A percentile compares a stretch with the other conserved stretches of the same genome.
Conservation (phyloP, 768 basidiomycete genomes). For the Megacollybia marginata region DNA sequence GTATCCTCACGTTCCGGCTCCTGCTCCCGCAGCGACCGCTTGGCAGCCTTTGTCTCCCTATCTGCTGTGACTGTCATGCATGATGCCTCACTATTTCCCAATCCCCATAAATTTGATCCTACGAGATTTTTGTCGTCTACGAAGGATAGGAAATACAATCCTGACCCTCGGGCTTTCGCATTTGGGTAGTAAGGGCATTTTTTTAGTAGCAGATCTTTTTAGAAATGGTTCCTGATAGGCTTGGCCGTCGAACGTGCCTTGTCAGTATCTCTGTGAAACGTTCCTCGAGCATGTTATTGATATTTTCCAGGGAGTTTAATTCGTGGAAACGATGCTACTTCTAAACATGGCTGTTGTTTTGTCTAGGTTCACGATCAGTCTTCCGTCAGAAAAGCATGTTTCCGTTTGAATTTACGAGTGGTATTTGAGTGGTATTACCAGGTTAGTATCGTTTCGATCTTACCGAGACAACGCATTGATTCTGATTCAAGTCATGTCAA, state of each 20-base stretch:
- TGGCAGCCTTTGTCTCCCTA: no score
- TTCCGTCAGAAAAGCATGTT: slow-evolving; percentile 8
- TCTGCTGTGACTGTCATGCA: slow-evolving; percentile 14
- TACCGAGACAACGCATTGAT: not conserved
- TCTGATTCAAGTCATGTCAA: slow-evolving; percentile 10
- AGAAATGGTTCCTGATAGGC: no score
- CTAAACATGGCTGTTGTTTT: slow-evolving; percentile 25
- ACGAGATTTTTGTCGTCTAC: slow-evolving; percentile 20
- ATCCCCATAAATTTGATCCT: slow-evolving; percentile 33
- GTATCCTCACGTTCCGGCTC: no score
- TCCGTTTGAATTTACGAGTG: slow-evolving; percentile 19
- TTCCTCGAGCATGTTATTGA: not conserved
- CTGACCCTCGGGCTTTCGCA: slow-evolving; percentile 23
- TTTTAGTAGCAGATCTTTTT: no score
- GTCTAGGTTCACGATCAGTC: slow-evolving; percentile 18
- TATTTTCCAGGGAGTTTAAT: slow-evolving; percentile 9
- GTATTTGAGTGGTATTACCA: no score
- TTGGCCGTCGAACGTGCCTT: slow-evolving; percentile 24
- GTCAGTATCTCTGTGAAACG: slow-evolving; percentile 10
- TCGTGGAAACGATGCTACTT: slow-evolving; percentile 24
- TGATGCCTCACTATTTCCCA: slow-evolving; percentile 31
- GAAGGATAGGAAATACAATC: slow-evolving; percentile 8
- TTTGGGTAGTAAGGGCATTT: slow-evolving; percentile 20
- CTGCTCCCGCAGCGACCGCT: no score
- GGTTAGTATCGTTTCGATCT: slow-evolving; percentile 12